Percentiles rank a stretch among this genome's conserved stretches.
Evolutionary conservation across 352 stramenopile species (phyloP).

Genomic region (Blastocystis sp.): DNA sequence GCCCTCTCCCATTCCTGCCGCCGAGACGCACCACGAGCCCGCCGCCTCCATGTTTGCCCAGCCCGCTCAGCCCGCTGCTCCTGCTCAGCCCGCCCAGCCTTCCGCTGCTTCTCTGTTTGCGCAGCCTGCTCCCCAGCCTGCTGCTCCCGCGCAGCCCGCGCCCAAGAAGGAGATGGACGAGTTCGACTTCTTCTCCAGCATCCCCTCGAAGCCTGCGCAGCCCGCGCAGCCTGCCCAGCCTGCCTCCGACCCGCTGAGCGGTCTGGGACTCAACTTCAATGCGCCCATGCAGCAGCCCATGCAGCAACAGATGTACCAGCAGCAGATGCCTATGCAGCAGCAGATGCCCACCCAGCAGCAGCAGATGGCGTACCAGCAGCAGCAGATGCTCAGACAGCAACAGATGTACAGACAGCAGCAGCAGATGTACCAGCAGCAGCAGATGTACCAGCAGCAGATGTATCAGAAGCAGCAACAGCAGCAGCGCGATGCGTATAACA

Average conservation of each 20-base stretch:
- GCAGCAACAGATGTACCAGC: slow-evolving; percentile 36
- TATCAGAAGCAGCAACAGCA: slow-evolving; percentile 65
- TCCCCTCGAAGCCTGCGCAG: not conserved
- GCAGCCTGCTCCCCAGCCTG: slow-evolving; percentile 5
- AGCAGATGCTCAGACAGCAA: slow-evolving; percentile 11
- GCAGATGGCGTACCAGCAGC: slow-evolving; percentile 55
- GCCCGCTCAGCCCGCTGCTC: not conserved
- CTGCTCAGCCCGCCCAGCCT: not conserved
- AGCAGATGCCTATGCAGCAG: slow-evolving; percentile 60
- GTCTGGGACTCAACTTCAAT: slow-evolving; percentile 34
- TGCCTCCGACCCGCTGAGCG: slow-evolving; percentile 29
- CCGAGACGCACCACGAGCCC: not conserved
- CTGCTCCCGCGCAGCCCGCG: not conserved
- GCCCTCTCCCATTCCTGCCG: not conserved
- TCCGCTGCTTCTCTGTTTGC: slow-evolving; percentile 22
- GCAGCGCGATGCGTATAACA: slow-evolving; percentile 54
- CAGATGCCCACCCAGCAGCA: slow-evolving; percentile 18
- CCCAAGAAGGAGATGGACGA: not conserved
- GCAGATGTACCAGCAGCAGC: slow-evolving; percentile 22
- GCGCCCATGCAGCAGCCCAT: slow-evolving; percentile 29
- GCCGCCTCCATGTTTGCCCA: not conserved
- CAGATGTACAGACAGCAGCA: slow-evolving; percentile 50
- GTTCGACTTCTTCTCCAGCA: slow-evolving; percentile 68
- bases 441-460: slow-evolving; percentile 21
- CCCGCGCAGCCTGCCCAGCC: not conserved